phyloP scores from a whole-genome alignment of 305 asterid species.

The Plantago rigida region DNA sequence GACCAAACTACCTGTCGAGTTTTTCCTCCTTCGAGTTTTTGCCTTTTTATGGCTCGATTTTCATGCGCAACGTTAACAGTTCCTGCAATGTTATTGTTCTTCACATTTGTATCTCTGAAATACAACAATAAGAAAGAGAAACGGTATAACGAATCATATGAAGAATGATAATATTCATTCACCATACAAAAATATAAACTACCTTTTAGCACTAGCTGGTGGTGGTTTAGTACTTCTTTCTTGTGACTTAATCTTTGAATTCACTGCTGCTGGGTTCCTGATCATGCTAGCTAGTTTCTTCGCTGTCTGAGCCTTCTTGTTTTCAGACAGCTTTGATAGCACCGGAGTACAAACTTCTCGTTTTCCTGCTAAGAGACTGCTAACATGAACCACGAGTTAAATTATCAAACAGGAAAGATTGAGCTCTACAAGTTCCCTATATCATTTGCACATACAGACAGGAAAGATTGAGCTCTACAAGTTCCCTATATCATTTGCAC shows the following conservation, averaged over 20 bases:
- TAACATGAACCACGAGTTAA: background rate
- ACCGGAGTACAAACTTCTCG: slow-evolving; percentile 61
- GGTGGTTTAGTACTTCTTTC: slow-evolving; percentile 42
- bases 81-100: slow-evolving; percentile 32
- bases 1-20: slow-evolving; percentile 47
- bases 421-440: background rate
- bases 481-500: too few relatives aligned
- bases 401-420: background rate
- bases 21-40: slow-evolving; percentile 79
- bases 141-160: background rate
- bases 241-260: slow-evolving; percentile 46
- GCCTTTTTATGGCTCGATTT: slow-evolving; percentile 83
- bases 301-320: slow-evolving; percentile 48
- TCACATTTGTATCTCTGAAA: slow-evolving; percentile 45
- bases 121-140: background rate
- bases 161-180: background rate
- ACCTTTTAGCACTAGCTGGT: slow-evolving; percentile 56
- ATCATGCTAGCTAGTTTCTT: slow-evolving; percentile 56
- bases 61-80: slow-evolving; percentile 62
- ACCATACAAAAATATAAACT: background rate
- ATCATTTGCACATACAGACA: too few relatives aligned
- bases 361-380: background rate
- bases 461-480: background rate
- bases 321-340: slow-evolving; percentile 33
- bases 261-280: slow-evolving; percentile 54